Percentiles rank a stretch among this genome's conserved stretches.
phyloP scores from a whole-genome alignment of 2,329 filamentous ascomycete species.

The Plenodomus biglobosus region DNA sequence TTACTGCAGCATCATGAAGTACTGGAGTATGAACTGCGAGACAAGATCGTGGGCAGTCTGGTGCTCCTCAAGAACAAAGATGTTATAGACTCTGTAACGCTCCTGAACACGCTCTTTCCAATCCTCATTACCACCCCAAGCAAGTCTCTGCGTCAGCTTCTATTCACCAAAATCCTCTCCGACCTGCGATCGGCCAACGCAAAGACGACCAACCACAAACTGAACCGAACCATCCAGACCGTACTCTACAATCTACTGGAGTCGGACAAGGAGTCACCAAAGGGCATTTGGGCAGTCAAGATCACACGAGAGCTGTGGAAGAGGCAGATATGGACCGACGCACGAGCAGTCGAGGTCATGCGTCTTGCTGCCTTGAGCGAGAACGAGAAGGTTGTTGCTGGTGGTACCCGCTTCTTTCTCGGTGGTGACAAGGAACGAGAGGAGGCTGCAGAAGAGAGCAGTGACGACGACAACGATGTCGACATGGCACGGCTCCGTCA shows the following conservation, averaged over 20 bases:
- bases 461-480: conserved; percentile 69
- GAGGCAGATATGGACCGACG: conserved; percentile 91
- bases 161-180: conserved; percentile 89
- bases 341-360: conserved; percentile 96
- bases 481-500: conserved; percentile 83
- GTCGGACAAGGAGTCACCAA: conserved; percentile 78
- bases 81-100: conserved; percentile 75
- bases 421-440: conserved; percentile 95
- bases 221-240: conserved; percentile 91
- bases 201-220: conserved; percentile 83
- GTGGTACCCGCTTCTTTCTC: conserved; percentile 90
- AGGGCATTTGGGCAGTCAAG: conserved; percentile 94
- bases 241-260: conserved; percentile 90
- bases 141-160: conserved; percentile 79
- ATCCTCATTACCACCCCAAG: conserved; percentile 89
- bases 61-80: conserved; percentile 89
- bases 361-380: conserved; percentile 86
- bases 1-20: conserved; percentile 78
- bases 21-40: conserved; percentile 80
- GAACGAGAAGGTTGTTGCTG: conserved; percentile 88
- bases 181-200: conserved; percentile 87
- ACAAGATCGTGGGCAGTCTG: conserved; percentile 91
- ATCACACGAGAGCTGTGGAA: conserved; percentile 96
- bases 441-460: conserved; percentile 79
- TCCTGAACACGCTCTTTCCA: conserved; percentile 91